Percentiles rank a stretch among this genome's conserved stretches.
These are phyloP conservation scores for Ciborinia camelliae DNA, from an alignment of 2,329 filamentous ascomycete genomes.

Conservation along the genomic window DNA sequence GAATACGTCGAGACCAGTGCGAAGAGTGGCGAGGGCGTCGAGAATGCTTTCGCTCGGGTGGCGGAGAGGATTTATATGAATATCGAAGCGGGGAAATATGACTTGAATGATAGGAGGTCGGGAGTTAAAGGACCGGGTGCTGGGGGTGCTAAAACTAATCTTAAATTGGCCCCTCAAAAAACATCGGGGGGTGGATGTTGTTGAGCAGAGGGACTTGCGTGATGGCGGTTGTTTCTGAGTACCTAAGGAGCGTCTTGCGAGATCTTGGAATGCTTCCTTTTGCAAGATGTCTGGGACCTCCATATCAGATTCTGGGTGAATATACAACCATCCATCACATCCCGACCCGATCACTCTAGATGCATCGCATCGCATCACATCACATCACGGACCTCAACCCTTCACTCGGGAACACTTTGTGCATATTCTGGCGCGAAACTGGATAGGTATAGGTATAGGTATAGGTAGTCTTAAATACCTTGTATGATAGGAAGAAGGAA, in stretches of 20 bases:
- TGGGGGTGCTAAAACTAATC: constrained; percentile 42
- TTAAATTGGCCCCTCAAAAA: constrained; percentile 42
- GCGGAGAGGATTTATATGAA: constrained; percentile 96
- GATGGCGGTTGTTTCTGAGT: no score
- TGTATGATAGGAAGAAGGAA: constrained; percentile 19
- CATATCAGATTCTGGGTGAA: not conserved
- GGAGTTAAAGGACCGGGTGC: constrained; percentile 76
- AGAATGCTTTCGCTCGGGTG: constrained; percentile 87
- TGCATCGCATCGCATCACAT: no score
- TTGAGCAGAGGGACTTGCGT: constrained; percentile 10
- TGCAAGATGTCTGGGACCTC: no score
- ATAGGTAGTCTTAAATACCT: constrained; percentile 4
- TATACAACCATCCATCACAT: not conserved
- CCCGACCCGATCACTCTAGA: not conserved
- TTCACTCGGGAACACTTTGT: not conserved
- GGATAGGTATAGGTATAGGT: no score
- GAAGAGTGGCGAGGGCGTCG: constrained; percentile 92
- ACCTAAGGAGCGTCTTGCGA: no score
- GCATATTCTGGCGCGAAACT: constrained; percentile 7
- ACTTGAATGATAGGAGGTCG: constrained; percentile 86
- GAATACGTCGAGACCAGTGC: constrained; percentile 95
- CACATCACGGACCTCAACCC: not conserved
- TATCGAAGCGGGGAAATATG: constrained; percentile 86
- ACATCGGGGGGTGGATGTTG: constrained; percentile 33
- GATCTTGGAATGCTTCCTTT: not conserved